These are phyloP conservation scores for Claviceps africana DNA, from an alignment of 2,329 filamentous ascomycete genomes.

Conservation along the genomic window DNA sequence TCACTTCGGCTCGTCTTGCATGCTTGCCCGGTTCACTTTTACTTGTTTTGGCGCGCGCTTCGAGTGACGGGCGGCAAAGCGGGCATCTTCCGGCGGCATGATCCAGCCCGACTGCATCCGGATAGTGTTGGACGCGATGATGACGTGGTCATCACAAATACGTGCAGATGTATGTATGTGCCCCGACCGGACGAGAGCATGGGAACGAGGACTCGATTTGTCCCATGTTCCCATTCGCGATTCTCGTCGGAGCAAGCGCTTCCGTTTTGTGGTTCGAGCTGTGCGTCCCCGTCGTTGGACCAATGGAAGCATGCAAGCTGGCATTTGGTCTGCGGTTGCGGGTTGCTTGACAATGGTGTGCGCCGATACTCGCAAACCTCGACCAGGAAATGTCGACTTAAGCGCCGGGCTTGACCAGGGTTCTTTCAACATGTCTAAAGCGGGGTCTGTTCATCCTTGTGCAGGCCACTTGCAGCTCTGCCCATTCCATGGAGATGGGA, in stretches of 20 bases:
- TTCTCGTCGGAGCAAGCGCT: neutral
- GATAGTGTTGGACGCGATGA: neutral
- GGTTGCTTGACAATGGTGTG: constrained; percentile 19
- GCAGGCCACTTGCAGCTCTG: neutral
- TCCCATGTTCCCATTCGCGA: neutral
- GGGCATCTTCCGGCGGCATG: neutral
- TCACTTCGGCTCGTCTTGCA: constrained; percentile 19
- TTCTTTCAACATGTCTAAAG: constrained; percentile 15
- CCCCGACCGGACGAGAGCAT: neutral
- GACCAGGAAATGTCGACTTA: constrained; percentile 35
- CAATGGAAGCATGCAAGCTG: constrained; percentile 26
- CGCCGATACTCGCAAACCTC: constrained; percentile 11
- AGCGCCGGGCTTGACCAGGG: constrained; percentile 33
- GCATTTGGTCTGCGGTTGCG: constrained; percentile 30
- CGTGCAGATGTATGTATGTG: neutral
- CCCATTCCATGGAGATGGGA: neutral
- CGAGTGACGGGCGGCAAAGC: neutral
- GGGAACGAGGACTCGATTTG: neutral
- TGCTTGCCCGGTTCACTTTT: constrained; percentile 32
- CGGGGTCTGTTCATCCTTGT: constrained; percentile 6
- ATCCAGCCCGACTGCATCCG: neutral
- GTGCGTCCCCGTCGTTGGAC: constrained; percentile 8
- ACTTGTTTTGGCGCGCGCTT: constrained; percentile 9
- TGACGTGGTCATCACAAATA: neutral
- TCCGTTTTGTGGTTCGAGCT: neutral